Conservation (phyloP, 2,329 filamentous ascomycete genomes). For the Colletotrichum orchidophilum region DNA sequence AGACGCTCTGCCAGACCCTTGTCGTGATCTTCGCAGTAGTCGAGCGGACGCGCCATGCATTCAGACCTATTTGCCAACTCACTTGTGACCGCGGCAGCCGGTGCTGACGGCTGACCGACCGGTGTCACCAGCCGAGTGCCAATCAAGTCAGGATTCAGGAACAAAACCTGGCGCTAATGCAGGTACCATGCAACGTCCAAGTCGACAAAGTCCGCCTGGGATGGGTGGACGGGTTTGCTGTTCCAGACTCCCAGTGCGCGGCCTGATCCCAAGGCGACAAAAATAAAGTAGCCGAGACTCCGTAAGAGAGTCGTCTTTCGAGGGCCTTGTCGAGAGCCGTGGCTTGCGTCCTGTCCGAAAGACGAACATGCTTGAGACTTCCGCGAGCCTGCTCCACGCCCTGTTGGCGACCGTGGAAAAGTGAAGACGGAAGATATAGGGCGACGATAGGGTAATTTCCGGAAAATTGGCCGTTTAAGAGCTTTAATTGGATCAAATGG, state of each 20-base stretch:
- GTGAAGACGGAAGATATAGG: neutral
- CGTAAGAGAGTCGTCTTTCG: neutral
- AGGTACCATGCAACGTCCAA: conserved; percentile 20
- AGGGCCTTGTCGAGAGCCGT: conserved; percentile 20
- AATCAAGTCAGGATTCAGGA: conserved; percentile 8
- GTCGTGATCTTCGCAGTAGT: conserved; percentile 1
- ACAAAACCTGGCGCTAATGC: conserved; percentile 16
- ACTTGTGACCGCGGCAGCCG: conserved; percentile 15
- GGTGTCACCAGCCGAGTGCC: conserved; percentile 10
- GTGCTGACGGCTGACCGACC: conserved; percentile 24
- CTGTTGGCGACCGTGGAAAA: neutral
- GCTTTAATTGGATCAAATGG: neutral
- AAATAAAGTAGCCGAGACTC: conserved; percentile 19
- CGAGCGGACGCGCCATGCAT: conserved; percentile 4
- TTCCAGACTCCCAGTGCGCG: neutral
- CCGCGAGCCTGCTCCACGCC: conserved; percentile 2
- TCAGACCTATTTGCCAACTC: neutral
- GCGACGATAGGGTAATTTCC: neutral
- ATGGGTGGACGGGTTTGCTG: conserved; percentile 7
- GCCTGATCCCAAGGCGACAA: conserved; percentile 1
- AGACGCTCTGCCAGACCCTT: neutral
- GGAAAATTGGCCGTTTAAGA: neutral
- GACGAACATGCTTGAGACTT: neutral
- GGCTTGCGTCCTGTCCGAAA: neutral
- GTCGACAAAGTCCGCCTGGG: neutral